phyloP scores from a whole-genome alignment of 169 alveolate species.

The Plasmodium ovale region DNA sequence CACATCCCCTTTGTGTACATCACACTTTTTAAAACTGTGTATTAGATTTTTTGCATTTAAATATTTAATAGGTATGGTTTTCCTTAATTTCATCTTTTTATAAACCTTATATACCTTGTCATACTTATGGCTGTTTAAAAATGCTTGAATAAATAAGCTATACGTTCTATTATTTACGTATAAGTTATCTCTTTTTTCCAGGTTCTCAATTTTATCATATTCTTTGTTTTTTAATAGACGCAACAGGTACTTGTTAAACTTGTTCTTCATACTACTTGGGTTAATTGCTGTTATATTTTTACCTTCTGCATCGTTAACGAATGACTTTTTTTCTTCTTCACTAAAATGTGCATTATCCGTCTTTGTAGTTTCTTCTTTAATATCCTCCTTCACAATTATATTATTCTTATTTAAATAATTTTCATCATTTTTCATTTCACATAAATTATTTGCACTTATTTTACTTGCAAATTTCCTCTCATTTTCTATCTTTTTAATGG shows the following conservation, averaged over 20 bases:
- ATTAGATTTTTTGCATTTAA: slow-evolving; percentile 66
- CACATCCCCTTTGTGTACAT: slow-evolving; percentile 70
- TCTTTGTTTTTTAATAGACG: slow-evolving; percentile 49
- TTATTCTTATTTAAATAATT: neutral
- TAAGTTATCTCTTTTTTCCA: slow-evolving; percentile 72
- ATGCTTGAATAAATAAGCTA: slow-evolving; percentile 70
- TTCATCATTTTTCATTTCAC: slow-evolving; percentile 1
- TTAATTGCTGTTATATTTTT: slow-evolving; percentile 14
- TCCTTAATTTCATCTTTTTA: slow-evolving; percentile 58
- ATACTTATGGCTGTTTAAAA: slow-evolving; percentile 63
- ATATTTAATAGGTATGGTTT: slow-evolving; percentile 61
- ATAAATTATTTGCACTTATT: slow-evolving; percentile 1
- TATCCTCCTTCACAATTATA: slow-evolving; percentile 14
- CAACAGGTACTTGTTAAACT: slow-evolving; percentile 29
- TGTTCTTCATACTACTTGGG: slow-evolving; percentile 32
- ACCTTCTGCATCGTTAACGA: neutral
- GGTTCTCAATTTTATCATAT: slow-evolving; percentile 63
- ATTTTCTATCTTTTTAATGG: slow-evolving; percentile 57
- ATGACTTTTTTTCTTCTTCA: slow-evolving; percentile 4
- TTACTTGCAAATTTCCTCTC: slow-evolving; percentile 23
- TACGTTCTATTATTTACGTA: slow-evolving; percentile 71
- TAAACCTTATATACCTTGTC: slow-evolving; percentile 70
- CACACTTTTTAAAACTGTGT: slow-evolving; percentile 74
- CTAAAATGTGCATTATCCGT: neutral
- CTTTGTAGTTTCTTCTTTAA: slow-evolving; percentile 17